Evolutionary conservation across 805 yeast species (phyloP).

Genomic region (Cyberlindnera mycetangii): DNA sequence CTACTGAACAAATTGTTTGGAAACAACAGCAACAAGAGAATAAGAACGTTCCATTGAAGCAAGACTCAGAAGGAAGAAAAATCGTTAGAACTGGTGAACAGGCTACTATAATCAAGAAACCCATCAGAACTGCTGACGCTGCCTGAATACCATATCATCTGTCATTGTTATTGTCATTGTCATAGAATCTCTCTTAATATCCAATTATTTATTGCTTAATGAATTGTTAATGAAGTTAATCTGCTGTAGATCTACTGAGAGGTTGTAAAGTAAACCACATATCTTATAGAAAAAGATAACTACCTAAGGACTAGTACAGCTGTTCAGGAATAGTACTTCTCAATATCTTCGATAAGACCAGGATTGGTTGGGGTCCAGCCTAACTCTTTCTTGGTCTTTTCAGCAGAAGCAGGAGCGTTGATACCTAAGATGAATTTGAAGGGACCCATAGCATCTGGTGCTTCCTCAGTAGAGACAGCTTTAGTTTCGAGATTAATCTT

Average conservation of each 20-base stretch:
- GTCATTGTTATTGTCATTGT: background rate
- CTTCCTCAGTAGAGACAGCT: slow-evolving; percentile 19
- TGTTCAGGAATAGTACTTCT: slow-evolving; percentile 11
- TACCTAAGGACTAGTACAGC: background rate
- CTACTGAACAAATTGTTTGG: slow-evolving; percentile 82
- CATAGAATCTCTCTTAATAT: background rate
- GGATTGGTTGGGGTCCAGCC: slow-evolving; percentile 29
- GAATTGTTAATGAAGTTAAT: background rate
- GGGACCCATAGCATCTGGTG: background rate
- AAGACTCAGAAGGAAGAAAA: slow-evolving; percentile 49
- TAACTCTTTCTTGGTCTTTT: slow-evolving; percentile 22
- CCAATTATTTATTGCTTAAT: background rate
- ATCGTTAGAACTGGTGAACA: slow-evolving; percentile 63
- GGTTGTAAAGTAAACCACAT: too few relatives aligned
- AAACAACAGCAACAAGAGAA: slow-evolving; percentile 64
- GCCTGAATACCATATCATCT: slow-evolving; percentile 34
- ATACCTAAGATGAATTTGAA: slow-evolving; percentile 5
- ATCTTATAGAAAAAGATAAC: too few relatives aligned
- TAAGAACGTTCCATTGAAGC: slow-evolving; percentile 56
- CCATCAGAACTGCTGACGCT: slow-evolving; percentile 57
- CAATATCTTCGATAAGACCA: slow-evolving; percentile 28
- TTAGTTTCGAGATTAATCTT: slow-evolving; percentile 15
- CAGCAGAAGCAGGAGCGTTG: slow-evolving; percentile 16
- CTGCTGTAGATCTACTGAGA: too few relatives aligned
- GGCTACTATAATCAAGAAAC: slow-evolving; percentile 43